These are phyloP conservation scores for Helminthosporium solani DNA, from an alignment of 2,329 filamentous ascomycete species.

Conservation along the genomic window DNA sequence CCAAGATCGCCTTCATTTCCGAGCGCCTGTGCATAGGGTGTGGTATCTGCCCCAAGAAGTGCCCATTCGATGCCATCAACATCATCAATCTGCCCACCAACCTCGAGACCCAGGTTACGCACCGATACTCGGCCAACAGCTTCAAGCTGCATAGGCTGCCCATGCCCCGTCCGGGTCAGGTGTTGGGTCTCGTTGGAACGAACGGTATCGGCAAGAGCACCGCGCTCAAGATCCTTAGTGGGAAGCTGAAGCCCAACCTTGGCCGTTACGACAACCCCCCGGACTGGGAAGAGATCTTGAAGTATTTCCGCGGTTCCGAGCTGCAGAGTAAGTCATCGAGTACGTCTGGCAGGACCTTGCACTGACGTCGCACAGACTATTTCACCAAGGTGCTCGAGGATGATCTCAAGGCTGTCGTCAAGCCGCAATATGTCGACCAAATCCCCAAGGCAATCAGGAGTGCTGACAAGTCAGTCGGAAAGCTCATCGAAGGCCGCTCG, in stretches of 20 bases:
- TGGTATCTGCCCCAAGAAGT: conserved; percentile 99
- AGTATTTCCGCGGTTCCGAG: conserved; percentile 96
- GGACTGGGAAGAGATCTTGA: conserved; percentile 98
- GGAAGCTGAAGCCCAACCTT: conserved; percentile 97
- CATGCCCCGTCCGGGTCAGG: conserved; percentile 92
- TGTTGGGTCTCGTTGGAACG: conserved; percentile 93
- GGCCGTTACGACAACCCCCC: conserved; percentile 94
- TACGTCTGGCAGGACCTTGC: conserved; percentile 3
- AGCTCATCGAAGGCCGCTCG: conserved; percentile 72
- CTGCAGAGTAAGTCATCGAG: conserved; percentile 72
- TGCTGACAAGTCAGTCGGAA: conserved; percentile 74
- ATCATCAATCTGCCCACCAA: conserved; percentile 99
- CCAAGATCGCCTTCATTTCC: conserved; percentile 97
- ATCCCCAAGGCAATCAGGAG: conserved; percentile 90
- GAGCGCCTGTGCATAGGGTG: conserved; percentile 96
- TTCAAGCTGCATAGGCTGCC: conserved; percentile 98
- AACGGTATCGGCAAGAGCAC: conserved; percentile 99
- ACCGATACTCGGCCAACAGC: conserved; percentile 98
- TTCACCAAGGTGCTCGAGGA: conserved; percentile 98
- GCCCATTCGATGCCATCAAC: conserved; percentile 96
- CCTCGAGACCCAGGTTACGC: conserved; percentile 95
- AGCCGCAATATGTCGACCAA: conserved; percentile 99
- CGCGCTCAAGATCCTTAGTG: conserved; percentile 97
- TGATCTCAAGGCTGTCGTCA: conserved; percentile 94
- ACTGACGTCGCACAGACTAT: conserved; percentile 66